These are phyloP conservation scores for Leccinum rimulosum DNA, from an alignment of 768 basidiomycete genomes.

Conservation along the genomic window DNA sequence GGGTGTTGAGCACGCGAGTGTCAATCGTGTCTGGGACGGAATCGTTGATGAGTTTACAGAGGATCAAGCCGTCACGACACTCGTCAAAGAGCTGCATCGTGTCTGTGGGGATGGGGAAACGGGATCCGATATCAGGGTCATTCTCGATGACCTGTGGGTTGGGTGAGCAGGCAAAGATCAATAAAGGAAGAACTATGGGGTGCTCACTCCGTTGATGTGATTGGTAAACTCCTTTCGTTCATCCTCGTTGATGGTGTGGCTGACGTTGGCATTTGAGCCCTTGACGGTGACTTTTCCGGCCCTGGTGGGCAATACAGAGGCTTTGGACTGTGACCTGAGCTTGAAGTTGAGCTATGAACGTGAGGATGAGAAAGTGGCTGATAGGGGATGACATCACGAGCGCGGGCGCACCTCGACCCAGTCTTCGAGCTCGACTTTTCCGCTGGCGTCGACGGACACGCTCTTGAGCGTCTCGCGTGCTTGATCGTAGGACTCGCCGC, in stretches of 20 bases:
- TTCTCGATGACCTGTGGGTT: slow-evolving; percentile 77
- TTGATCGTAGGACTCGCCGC: slow-evolving; percentile 88
- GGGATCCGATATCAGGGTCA: slow-evolving; percentile 77
- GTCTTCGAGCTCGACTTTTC: slow-evolving; percentile 95
- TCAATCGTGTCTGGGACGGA: slow-evolving; percentile 99
- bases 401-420: slow-evolving; percentile 82
- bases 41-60: slow-evolving; percentile 99
- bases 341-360: slow-evolving; percentile 72
- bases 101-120: slow-evolving; percentile 90
- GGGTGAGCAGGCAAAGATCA: slow-evolving; percentile 3
- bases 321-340: slow-evolving; percentile 51
- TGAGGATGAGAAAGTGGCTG: slow-evolving; percentile 11
- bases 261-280: slow-evolving; percentile 92
- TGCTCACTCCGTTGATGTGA: slow-evolving; percentile 89
- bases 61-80: slow-evolving; percentile 90
- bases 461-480: slow-evolving; percentile 89
- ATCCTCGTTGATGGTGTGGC: slow-evolving; percentile 97
- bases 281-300: slow-evolving; percentile 92
- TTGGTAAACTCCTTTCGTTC: slow-evolving; percentile 95
- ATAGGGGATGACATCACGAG: slow-evolving; percentile 21
- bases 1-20: slow-evolving; percentile 94
- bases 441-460: slow-evolving; percentile 91
- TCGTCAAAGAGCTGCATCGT: slow-evolving; percentile 99
- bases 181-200: neutral
- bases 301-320: slow-evolving; percentile 53